A percentile compares a stretch with the other conserved stretches of the same genome.
Conservation (phyloP, 371 early-diverging fungal species). For the Mucor piriformis region DNA sequence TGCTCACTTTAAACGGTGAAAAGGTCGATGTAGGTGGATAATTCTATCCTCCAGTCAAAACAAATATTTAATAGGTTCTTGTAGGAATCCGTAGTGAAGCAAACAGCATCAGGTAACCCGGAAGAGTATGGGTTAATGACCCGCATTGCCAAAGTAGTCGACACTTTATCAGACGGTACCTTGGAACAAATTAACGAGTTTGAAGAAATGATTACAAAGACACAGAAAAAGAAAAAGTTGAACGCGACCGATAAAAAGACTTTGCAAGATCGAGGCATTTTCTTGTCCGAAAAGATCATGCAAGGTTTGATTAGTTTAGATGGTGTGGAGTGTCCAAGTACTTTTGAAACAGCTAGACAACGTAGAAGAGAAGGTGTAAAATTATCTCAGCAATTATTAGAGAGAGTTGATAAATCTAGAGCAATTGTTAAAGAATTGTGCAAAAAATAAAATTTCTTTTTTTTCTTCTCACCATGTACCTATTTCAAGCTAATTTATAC, state of each 20-base stretch:
- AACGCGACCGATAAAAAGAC: conserved; percentile 32
- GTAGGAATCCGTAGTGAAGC: conserved; percentile 49
- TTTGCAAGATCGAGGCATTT: conserved; percentile 51
- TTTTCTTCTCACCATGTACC: neutral
- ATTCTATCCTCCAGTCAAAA: no score
- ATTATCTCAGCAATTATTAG: conserved; percentile 51
- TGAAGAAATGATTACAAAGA: conserved; percentile 17
- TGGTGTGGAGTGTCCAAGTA: conserved; percentile 56
- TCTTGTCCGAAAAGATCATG: conserved; percentile 58
- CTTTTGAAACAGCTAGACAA: conserved; percentile 62
- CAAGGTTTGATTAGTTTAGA: conserved; percentile 60
- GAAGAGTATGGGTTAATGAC: conserved; percentile 50
- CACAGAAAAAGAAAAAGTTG: conserved; percentile 7
- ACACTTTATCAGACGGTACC: conserved; percentile 19
- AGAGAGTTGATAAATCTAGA: conserved; percentile 52
- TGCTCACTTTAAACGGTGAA: conserved; percentile 57
- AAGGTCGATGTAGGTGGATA: conserved; percentile 53
- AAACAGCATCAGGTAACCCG: conserved; percentile 57
- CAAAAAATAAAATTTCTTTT: conserved; percentile 9
- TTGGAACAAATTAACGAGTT: conserved; percentile 25
- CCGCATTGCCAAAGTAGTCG: conserved; percentile 35
- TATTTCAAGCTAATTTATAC: neutral
- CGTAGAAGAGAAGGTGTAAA: conserved; percentile 61
- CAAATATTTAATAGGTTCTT: neutral
- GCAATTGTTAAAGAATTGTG: conserved; percentile 17